phyloP scores from a whole-genome alignment of 2,329 filamentous ascomycete genomes.

The Magnaporthiopsis incrustans region DNA sequence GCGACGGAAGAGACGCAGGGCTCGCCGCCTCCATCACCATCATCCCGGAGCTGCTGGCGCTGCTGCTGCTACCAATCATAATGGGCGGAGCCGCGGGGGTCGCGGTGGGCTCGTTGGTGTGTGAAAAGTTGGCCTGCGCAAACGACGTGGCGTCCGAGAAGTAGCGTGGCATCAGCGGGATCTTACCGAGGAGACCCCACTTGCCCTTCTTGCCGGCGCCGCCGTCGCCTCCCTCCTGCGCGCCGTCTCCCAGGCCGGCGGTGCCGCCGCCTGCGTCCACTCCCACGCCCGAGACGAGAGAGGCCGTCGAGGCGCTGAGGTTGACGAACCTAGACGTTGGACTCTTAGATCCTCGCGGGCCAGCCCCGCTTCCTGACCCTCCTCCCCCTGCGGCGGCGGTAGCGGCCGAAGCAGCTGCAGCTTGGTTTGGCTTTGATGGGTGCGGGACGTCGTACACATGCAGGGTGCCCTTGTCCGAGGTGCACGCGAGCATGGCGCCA shows the following conservation, averaged over 20 bases:
- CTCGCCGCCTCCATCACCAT: neutral
- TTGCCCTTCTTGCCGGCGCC: slow-evolving; percentile 43
- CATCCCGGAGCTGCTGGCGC: slow-evolving; percentile 23
- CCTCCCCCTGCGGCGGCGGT: slow-evolving; percentile 7
- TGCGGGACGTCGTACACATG: slow-evolving; percentile 85
- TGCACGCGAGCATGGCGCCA: slow-evolving; percentile 74
- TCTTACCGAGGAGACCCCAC: slow-evolving; percentile 77
- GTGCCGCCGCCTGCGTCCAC: neutral
- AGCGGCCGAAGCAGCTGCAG: slow-evolving; percentile 18
- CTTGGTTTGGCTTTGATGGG: slow-evolving; percentile 29
- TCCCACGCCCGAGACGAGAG: neutral
- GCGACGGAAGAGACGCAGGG: too few species aligned
- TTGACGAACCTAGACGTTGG: slow-evolving; percentile 5
- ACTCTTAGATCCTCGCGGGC: slow-evolving; percentile 9
- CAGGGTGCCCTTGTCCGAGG: slow-evolving; percentile 91
- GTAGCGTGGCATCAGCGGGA: slow-evolving; percentile 76
- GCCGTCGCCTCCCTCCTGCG: slow-evolving; percentile 10
- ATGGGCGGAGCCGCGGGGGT: neutral
- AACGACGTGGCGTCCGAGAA: slow-evolving; percentile 90
- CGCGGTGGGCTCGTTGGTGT: slow-evolving; percentile 59
- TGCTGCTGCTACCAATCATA: neutral
- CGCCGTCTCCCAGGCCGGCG: neutral
- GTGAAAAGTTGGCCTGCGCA: slow-evolving; percentile 70
- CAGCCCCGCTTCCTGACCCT: slow-evolving; percentile 1
- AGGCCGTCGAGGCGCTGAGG: slow-evolving; percentile 2